phyloP scores from a whole-genome alignment of 176 grass and related monocot genomes.

The Tillandsia leiboldiana region DNA sequence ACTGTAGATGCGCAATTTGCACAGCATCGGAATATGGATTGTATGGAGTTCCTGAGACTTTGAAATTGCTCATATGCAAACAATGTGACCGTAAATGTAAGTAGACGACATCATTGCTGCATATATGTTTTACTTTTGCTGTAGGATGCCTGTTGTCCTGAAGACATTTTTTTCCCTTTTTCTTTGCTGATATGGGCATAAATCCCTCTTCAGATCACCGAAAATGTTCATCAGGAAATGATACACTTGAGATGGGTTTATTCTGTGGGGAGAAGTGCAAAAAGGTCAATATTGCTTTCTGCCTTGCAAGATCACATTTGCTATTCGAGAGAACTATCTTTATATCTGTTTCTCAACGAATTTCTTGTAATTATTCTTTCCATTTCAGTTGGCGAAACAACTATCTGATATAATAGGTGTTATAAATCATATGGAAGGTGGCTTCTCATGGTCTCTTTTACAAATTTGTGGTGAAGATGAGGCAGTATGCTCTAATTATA shows the following conservation, averaged over 20 bases:
- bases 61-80: slow-evolving; percentile 35
- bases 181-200: slow-evolving; percentile 1
- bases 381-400: slow-evolving; percentile 37
- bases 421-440: slow-evolving; percentile 32
- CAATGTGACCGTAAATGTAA: slow-evolving; percentile 58
- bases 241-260: slow-evolving; percentile 1
- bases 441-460: slow-evolving; percentile 49
- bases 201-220: slow-evolving; percentile 46
- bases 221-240: slow-evolving; percentile 35
- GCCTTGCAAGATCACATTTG: background rate
- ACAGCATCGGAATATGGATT: slow-evolving; percentile 18
- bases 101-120: background rate
- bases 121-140: background rate
- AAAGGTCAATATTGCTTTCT: slow-evolving; percentile 30
- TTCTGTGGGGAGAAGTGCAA: slow-evolving; percentile 65
- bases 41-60: slow-evolving; percentile 4
- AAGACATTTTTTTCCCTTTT: background rate
- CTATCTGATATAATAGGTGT: slow-evolving; percentile 43
- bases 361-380: too few species aligned
- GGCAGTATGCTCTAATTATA: slow-evolving; percentile 1
- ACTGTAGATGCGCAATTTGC: slow-evolving; percentile 64
- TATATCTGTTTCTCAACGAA: too few species aligned
- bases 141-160: background rate
- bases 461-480: slow-evolving; percentile 34
- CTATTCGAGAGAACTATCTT: background rate